Conservation (phyloP, 2,329 filamentous ascomycete genomes). For the Neurospora crassa region DNA sequence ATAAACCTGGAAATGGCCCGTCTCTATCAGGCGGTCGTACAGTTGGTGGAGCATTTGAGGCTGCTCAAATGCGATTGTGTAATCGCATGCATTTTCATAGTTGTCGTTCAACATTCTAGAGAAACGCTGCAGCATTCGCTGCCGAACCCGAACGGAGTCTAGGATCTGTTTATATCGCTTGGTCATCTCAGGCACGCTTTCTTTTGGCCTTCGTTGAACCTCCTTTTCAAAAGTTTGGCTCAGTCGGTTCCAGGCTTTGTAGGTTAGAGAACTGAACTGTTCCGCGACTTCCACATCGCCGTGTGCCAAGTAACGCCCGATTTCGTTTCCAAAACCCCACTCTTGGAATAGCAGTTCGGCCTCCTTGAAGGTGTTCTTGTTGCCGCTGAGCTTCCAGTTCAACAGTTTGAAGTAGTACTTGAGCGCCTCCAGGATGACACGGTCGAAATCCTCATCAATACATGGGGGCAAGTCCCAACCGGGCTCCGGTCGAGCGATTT, state of each 20-base stretch:
- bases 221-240: conserved; percentile 90
- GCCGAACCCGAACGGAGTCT: conserved; percentile 90
- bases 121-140: conserved; percentile 94
- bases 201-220: conserved; percentile 72
- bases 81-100: conserved; percentile 95
- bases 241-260: conserved; percentile 80
- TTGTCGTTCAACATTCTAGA: conserved; percentile 82
- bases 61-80: conserved; percentile 64
- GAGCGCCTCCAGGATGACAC: conserved; percentile 81
- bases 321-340: conserved; percentile 94
- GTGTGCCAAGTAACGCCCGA: conserved; percentile 81
- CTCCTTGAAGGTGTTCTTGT: conserved; percentile 99
- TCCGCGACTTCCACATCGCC: conserved; percentile 96
- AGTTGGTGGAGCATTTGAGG: conserved; percentile 63
- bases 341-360: conserved; percentile 95
- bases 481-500: conserved; percentile 74
- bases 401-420: conserved; percentile 99
- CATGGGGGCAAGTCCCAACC: conserved; percentile 95
- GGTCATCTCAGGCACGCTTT: conserved; percentile 81
- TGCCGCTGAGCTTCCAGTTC: conserved; percentile 93
- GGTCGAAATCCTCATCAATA: conserved; percentile 93
- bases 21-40: conserved; percentile 68
- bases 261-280: conserved; percentile 90
- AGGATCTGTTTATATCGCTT: conserved; percentile 93
- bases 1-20: conserved; percentile 81